Base-by-base conservation (phyloP, 164 flowering plant species). In the Macadamia tetraphylla region DNA sequence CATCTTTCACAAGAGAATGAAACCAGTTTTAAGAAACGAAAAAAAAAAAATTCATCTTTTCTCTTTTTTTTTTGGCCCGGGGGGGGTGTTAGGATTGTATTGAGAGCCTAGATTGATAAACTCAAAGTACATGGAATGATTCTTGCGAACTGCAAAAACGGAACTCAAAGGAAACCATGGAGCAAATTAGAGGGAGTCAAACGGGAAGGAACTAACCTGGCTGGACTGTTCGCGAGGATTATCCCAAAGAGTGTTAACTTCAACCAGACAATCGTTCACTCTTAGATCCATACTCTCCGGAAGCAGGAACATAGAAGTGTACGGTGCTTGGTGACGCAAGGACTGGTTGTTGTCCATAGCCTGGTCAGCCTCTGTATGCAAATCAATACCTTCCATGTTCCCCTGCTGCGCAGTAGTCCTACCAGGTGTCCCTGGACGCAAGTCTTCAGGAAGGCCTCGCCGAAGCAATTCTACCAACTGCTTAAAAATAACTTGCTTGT, bases 391-490 rank as follows among this genome's bases (percentile, higher is more conserved):
- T 53, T 70, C 70, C 53, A 23, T 69, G 30, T 56, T 60, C 42
- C 58, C 74, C 64, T 32, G 66, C 62, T 67, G 65, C 8, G 62
- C 66, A 58, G 4, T 35, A 35, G 58, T 69, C 70, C 74, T 67
- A 29, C 60, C 58, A 51, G 76, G 83, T 7, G 74, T 74, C 53
- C 30, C 74, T 0, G 83, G 80, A 14, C 75, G 75, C 79, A 71
- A 66, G 49, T 74, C 73, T 0, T 55, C 79, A 9, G n/a, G 71
- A 65, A 69, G 70, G 63, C 73, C 82, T 14, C 76, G 72, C 76
- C 71, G 83, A 5, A 81, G 46, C 81, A 91, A 58, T 82, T 85
- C 89, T 48, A 81, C 29, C 71, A 94, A 66, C 80, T 94, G 98
- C 80, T 78, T 85, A 43, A 77, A 58, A 1, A 94, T 76, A 71